Conservation (phyloP, 768 basidiomycete genomes). For the Exidia glandulosa region DNA sequence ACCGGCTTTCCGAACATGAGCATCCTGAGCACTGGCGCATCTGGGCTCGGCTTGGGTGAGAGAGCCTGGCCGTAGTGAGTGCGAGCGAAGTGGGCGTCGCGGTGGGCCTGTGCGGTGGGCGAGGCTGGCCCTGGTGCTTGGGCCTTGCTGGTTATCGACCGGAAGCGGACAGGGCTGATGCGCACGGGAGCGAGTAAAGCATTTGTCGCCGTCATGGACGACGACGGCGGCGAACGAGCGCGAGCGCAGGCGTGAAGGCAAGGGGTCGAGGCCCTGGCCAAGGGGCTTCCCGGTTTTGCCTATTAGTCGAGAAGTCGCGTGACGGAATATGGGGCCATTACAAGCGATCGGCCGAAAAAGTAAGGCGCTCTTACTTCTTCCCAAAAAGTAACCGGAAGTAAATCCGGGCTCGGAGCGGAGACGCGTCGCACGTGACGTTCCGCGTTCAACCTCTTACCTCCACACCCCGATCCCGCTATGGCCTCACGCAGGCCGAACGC, state of each 20-base stretch:
- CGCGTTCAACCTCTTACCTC: background rate
- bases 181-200: background rate
- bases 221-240: background rate
- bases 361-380: no score
- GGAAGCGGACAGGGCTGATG: background rate
- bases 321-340: background rate
- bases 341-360: background rate
- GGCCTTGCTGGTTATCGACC: background rate
- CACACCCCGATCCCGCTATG: background rate
- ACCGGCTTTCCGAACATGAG: constrained; percentile 66
- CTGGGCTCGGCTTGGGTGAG: background rate
- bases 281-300: background rate
- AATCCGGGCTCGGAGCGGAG: background rate
- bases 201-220: background rate
- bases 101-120: background rate
- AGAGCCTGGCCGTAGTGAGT: background rate
- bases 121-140: no score
- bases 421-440: background rate
- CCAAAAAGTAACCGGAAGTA: background rate
- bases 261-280: background rate
- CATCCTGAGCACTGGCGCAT: constrained; percentile 35
- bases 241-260: background rate
- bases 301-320: no score
- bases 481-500: background rate
- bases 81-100: background rate